Base-by-base conservation (phyloP, 2,329 filamentous ascomycete genomes). In the Aspergillus transmontanensis region DNA sequence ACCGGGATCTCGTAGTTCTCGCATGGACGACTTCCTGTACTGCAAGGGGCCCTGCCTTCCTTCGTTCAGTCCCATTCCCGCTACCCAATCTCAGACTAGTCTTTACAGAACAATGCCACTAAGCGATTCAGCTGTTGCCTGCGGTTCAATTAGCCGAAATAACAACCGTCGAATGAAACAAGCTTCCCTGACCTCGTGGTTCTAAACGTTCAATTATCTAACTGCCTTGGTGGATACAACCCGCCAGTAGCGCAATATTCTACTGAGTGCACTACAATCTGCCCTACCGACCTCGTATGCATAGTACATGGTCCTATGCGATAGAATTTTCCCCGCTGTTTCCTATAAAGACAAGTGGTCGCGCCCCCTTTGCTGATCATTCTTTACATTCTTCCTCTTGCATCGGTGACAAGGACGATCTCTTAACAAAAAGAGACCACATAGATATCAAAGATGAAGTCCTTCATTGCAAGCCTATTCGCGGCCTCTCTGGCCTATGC, bases 371-470 rank as follows among this genome's bases (percentile, higher is more conserved):
- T 45, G 19, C 28, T 50, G 58, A 45, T 30, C 57, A 50, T 59
- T 45, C 32, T 28, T 45, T n/a, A 36, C 19, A 41, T 60, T 28
- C 16, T 30, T 39, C 14, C 41, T 57, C 23, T 23, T 51, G 36
- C 12, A 50, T 50, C 57, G 21, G 36, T 21, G 19, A 50, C 32
- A 32, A 23, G 26, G 39, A 57, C 45, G 23, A 59, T 53, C 39
- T n/a, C 26, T 39, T 39, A 21, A 11, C 26, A 41, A 48, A 32
- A 23, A 30, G 30, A 26, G 11, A 26, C 10, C 23, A 30, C 7
- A 28, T 30, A 19, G 57, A 21, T 51, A 1, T n/a, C 21, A 81
- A 86, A 72, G 81, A 87, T 75, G 83, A 84, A 70, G 82, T 82
- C 78, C 81, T 66, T 69, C 32, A 57, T 72, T 53, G 58, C 68